A percentile compares a stretch with the other conserved stretches of the same genome.
These are phyloP conservation scores for Exophiala spinifera DNA, from an alignment of 2,329 filamentous ascomycete genomes.

Conservation along the genomic window DNA sequence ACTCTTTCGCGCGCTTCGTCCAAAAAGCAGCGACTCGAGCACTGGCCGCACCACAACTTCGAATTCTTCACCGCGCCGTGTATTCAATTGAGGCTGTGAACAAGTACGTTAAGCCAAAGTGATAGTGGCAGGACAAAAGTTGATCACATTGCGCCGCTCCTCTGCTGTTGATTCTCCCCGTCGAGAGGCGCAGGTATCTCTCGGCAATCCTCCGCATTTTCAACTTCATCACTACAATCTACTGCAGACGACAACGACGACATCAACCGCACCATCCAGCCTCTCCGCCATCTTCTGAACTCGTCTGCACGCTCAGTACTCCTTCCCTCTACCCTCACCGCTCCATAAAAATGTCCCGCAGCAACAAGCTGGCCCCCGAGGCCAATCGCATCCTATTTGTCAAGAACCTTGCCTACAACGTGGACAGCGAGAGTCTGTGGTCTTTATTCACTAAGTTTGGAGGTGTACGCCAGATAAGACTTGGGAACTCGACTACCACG, in stretches of 20 bases:
- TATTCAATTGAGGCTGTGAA: background rate
- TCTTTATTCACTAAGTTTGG: conserved; percentile 98
- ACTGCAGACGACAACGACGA: no score
- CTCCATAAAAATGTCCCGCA: conserved; percentile 24
- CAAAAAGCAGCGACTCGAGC: background rate
- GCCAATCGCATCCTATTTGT: conserved; percentile 99
- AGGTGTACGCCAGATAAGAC: conserved; percentile 93
- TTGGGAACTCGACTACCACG: conserved; percentile 94
- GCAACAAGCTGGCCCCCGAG: conserved; percentile 89
- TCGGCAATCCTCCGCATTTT: no score
- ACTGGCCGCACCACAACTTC: background rate
- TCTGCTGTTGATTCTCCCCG: no score
- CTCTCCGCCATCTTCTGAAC: no score
- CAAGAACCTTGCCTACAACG: conserved; percentile 99
- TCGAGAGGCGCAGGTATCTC: no score
- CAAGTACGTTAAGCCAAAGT: background rate
- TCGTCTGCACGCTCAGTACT: no score
- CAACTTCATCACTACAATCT: no score
- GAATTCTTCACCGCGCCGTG: background rate
- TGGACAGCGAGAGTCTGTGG: conserved; percentile 95
- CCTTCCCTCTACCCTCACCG: background rate
- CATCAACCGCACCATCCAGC: no score
- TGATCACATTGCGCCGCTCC: no score
- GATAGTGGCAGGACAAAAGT: no score
- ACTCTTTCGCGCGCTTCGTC: no score